Evolutionary conservation across 176 grass and related monocot genomes (phyloP).

Genomic region (Eremochloa ophiuroides): DNA sequence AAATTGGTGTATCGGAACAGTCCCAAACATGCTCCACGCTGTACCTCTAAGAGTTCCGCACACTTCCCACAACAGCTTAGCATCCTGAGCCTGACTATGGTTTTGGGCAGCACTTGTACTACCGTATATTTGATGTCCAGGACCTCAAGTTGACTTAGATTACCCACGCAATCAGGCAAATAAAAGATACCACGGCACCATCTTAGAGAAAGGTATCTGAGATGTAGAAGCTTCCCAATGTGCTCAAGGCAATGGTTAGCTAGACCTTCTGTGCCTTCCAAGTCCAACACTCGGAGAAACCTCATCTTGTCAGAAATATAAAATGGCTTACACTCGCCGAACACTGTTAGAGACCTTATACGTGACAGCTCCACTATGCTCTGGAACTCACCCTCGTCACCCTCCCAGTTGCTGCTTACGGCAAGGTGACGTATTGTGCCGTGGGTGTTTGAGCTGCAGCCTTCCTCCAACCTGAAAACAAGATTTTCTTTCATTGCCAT

Average conservation of each 20-base stretch:
- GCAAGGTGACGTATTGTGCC: background rate
- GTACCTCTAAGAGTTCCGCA: too few relatives aligned
- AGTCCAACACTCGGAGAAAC: conserved; percentile 34
- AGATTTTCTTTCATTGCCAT: conserved; percentile 11
- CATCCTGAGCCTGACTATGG: background rate
- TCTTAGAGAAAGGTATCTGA: conserved; percentile 29
- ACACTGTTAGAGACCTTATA: conserved; percentile 23
- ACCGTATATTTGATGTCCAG: background rate
- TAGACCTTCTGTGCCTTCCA: background rate
- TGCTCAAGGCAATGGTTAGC: background rate
- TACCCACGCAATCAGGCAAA: conserved; percentile 1
- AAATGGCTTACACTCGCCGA: background rate
- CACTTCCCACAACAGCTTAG: background rate
- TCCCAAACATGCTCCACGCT: too few relatives aligned
- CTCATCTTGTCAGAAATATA: conserved; percentile 12
- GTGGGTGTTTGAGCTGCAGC: background rate
- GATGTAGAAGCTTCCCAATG: conserved; percentile 16
- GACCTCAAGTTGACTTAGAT: background rate
- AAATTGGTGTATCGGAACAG: background rate
- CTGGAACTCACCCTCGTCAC: background rate
- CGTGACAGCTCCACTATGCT: background rate
- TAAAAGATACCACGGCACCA: accelerated
- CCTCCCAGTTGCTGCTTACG: background rate
- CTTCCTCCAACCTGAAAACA: background rate
- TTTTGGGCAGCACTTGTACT: background rate